Evolutionary conservation across 2,329 filamentous ascomycete species (phyloP).

Genomic region (Claviceps sp.): DNA sequence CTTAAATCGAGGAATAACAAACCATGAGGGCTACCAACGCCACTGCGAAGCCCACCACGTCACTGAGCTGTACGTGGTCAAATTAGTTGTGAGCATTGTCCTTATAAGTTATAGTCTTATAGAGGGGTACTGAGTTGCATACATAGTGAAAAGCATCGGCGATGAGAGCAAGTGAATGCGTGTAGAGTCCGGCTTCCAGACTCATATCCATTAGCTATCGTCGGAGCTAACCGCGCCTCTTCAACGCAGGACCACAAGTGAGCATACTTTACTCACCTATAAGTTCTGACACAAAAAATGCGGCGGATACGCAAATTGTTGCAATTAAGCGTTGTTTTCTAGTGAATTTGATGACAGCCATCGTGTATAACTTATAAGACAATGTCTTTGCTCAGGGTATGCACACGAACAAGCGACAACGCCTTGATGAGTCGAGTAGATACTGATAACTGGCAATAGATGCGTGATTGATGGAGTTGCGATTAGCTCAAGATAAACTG

Average conservation of each 20-base stretch:
- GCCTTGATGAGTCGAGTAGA: background rate
- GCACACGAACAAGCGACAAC: background rate
- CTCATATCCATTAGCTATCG: background rate
- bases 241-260: background rate
- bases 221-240: background rate
- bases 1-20: slow-evolving; percentile 10
- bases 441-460: background rate
- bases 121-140: slow-evolving; percentile 29
- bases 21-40: slow-evolving; percentile 52
- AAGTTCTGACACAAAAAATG: slow-evolving; percentile 40
- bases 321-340: slow-evolving; percentile 31
- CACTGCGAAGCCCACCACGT: slow-evolving; percentile 55
- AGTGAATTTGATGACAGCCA: slow-evolving; percentile 12
- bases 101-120: too few relatives aligned
- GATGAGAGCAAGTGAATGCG: slow-evolving; percentile 56
- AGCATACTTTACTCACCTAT: slow-evolving; percentile 20
- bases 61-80: slow-evolving; percentile 42
- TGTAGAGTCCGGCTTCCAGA: slow-evolving; percentile 49
- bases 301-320: slow-evolving; percentile 34
- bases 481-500: background rate
- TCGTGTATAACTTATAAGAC: slow-evolving; percentile 2
- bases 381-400: background rate
- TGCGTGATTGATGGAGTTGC: background rate
- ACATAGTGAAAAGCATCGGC: slow-evolving; percentile 73
- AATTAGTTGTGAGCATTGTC: too few relatives aligned